Evolutionary conservation across 2,329 filamentous ascomycete species (phyloP), one percentile per base, ranked within the genome.

Genomic region (Ophiostoma angusticollis): DNA sequence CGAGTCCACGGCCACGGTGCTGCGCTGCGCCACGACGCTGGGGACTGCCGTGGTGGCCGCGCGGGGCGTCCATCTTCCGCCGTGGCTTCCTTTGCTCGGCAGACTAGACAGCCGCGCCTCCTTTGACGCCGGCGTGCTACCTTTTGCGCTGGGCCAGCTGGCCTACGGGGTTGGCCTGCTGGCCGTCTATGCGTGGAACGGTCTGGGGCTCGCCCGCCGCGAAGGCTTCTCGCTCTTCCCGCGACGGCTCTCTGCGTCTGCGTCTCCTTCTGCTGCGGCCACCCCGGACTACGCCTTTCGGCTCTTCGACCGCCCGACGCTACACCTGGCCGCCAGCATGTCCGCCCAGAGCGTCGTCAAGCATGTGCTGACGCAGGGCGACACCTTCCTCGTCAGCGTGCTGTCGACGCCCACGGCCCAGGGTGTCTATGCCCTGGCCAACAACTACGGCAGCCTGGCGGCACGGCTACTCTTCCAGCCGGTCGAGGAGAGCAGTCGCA

Each of bases 391-490:
- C 35, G 80, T 98, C 46, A 80, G 83, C 13, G 62, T 78, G 11
- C 68, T 96, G 41, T 80, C 87, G 6, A 77, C 78, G 0, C 72
- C 91, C 1, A 67, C 75, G 30, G 81, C 87, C 5, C 91, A 96
- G 62, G 91, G 91, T 12, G 78, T 85, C 25, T 98, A 96, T 54
- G 85, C 87, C 0, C 70, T 98, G 5, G 91, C 89, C 37, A 86
- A 86, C 51, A 98, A 96, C 58, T 98, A 91, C 56, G 91, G 91
- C 17, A 84, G 87, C 3, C 72, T 98, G 0, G 64, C 93, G 21
- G 91, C 91, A 0, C 75, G 91, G 3, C 74, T 96, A 47, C 64
- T 98, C 36, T 89, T 98, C 56, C 91, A 96, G 53, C 93, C 91
- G 7, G 76, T 98, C 43, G 91, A 98, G 58, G 93, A 98, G 59